Evolutionary conservation across 257 asterid genomes (phyloP).

Genomic region (Scutellaria barbata): DNA sequence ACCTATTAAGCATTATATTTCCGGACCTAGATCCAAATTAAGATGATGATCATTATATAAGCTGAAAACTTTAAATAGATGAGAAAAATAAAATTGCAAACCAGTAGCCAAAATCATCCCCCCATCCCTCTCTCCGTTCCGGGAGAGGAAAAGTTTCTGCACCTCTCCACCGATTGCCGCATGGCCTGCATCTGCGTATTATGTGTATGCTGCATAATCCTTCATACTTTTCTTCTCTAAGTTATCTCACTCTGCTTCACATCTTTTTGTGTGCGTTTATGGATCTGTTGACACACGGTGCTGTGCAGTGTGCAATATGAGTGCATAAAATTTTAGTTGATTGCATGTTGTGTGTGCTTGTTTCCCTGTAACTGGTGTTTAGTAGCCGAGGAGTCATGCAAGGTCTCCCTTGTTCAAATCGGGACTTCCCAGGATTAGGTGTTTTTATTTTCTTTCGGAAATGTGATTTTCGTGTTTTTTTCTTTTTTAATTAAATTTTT

Average conservation of each 20-base stretch:
- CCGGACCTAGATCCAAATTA: constrained; percentile 17
- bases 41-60: neutral
- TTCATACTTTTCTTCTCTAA: neutral
- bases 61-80: neutral
- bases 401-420: constrained; percentile 19
- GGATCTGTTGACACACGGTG: constrained; percentile 30
- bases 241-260: constrained; percentile 17
- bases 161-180: constrained; percentile 4
- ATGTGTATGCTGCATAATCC: constrained; percentile 26
- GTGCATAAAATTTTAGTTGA: neutral
- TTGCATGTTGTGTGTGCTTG: constrained; percentile 20
- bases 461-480: neutral
- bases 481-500: neutral
- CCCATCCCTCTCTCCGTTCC: constrained; percentile 23
- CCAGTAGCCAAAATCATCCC: neutral
- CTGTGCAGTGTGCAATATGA: constrained; percentile 12
- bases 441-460: constrained; percentile 6
- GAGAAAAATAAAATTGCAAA: neutral
- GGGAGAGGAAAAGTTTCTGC: neutral
- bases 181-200: neutral
- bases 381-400: constrained; percentile 28
- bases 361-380: constrained; percentile 8
- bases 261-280: constrained; percentile 1
- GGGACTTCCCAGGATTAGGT: constrained; percentile 21
- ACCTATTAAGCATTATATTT: neutral